These are phyloP conservation scores for Acorus calamus DNA, from an alignment of 106 monocot genomes.

Conservation along the genomic window DNA sequence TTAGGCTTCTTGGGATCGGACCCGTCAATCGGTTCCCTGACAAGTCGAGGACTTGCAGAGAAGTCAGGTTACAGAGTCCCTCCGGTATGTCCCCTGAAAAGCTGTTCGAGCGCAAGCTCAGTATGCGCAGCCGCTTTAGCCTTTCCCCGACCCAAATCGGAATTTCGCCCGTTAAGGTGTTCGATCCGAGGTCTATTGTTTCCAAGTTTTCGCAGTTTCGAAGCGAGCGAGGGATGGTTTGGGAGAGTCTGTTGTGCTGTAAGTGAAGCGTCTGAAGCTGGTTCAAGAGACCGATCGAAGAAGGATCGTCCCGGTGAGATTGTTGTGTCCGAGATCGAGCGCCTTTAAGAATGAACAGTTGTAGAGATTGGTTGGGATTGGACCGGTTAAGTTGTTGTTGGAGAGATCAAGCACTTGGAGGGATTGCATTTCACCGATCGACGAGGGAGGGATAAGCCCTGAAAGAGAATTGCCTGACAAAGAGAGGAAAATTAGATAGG, in stretches of 20 bases:
- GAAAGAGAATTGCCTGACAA: slow-evolving; percentile 3
- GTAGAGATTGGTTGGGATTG: background rate
- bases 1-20: too few relatives aligned
- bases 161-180: too few relatives aligned
- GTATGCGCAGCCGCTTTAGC: too few relatives aligned
- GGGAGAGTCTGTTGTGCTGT: slow-evolving; percentile 2
- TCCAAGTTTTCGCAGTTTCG: slow-evolving; percentile 2
- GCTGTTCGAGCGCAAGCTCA: too few relatives aligned
- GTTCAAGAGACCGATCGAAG: background rate
- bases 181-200: too few relatives aligned
- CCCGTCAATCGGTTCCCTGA: too few relatives aligned
- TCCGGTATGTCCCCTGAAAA: too few relatives aligned
- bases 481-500: background rate
- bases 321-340: background rate
- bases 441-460: slow-evolving; percentile 1
- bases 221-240: slow-evolving; percentile 3
- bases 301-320: slow-evolving; percentile 4
- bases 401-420: slow-evolving; percentile 5
- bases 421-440: background rate
- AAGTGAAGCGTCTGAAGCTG: slow-evolving; percentile 10
- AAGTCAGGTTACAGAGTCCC: too few relatives aligned
- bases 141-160: too few relatives aligned
- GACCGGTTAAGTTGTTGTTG: background rate
- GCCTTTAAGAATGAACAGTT: slow-evolving; percentile 3
- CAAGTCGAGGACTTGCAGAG: too few relatives aligned